Evolutionary conservation across 495 filamentous ascomycete species (phyloP).

Genomic region (Xylaria telfairii): DNA sequence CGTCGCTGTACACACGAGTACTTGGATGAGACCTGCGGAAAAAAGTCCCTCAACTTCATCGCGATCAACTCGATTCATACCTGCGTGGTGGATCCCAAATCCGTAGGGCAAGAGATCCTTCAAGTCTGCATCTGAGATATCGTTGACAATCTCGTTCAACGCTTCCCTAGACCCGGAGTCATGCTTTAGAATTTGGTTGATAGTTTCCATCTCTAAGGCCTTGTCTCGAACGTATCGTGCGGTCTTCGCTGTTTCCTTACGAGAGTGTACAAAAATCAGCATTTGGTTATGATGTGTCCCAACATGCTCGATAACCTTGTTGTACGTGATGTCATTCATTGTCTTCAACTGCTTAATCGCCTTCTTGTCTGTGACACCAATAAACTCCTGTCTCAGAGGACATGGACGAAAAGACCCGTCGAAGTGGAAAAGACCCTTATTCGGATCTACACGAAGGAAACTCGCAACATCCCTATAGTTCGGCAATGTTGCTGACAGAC

Average conservation of each 20-base stretch:
- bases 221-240: conserved; percentile 96
- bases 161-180: conserved; percentile 93
- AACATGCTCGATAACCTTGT: conserved; percentile 96
- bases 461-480: conserved; percentile 97
- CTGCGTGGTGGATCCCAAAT: conserved; percentile 97
- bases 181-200: conserved; percentile 90
- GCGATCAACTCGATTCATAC: conserved; percentile 91
- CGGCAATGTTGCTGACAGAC: conserved; percentile 91
- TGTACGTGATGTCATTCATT: conserved; percentile 99
- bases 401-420: conserved; percentile 94
- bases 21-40: conserved; percentile 85
- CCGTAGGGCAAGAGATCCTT: conserved; percentile 97
- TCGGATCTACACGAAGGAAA: conserved; percentile 89
- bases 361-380: conserved; percentile 97
- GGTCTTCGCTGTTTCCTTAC: conserved; percentile 98
- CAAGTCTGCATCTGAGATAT: conserved; percentile 82
- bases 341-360: conserved; percentile 98
- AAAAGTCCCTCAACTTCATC: conserved; percentile 96
- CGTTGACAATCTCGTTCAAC: conserved; percentile 81
- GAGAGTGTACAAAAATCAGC: conserved; percentile 97
- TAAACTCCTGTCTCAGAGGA: conserved; percentile 94
- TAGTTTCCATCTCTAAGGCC: conserved; percentile 93
- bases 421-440: conserved; percentile 91
- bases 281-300: conserved; percentile 91
- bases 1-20: conserved; percentile 95